Conservation (phyloP, 2,329 filamentous ascomycete genomes). For the Fusarium pseudocircinatum region DNA sequence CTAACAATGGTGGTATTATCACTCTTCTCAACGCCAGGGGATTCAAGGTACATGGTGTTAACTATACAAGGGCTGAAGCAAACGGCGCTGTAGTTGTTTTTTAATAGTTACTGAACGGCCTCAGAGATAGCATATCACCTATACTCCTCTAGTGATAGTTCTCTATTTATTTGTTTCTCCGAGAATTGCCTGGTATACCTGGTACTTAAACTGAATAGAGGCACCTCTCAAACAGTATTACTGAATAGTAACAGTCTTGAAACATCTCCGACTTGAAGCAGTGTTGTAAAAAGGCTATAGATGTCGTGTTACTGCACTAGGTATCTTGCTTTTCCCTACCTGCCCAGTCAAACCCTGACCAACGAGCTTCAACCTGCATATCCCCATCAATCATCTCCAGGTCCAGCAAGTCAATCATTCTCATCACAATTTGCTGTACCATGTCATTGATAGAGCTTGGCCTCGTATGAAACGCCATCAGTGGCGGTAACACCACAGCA, state of each 20-base stretch:
- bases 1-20: not conserved
- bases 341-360: not conserved
- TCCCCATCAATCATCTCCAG: not conserved
- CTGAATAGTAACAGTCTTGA: too few species aligned
- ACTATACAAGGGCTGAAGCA: not conserved
- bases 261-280: too few species aligned
- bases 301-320: too few species aligned
- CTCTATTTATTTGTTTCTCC: accelerated
- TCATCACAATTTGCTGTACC: not conserved
- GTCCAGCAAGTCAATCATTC: not conserved
- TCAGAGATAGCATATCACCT: accelerated
- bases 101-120: accelerated
- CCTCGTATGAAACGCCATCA: not conserved
- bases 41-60: not conserved
- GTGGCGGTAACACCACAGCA: too few species aligned
- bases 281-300: too few species aligned
- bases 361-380: not conserved
- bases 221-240: not conserved
- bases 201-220: accelerated
- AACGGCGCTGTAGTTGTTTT: not conserved
- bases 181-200: not conserved
- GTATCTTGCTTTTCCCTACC: accelerated
- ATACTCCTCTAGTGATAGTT: accelerated
- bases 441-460: not conserved
- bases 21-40: not conserved